A percentile compares a stretch with the other conserved stretches of the same genome.
These are phyloP conservation scores for Aspergillus homomorphus DNA, from an alignment of 495 filamentous ascomycete species.

Conservation along the genomic window DNA sequence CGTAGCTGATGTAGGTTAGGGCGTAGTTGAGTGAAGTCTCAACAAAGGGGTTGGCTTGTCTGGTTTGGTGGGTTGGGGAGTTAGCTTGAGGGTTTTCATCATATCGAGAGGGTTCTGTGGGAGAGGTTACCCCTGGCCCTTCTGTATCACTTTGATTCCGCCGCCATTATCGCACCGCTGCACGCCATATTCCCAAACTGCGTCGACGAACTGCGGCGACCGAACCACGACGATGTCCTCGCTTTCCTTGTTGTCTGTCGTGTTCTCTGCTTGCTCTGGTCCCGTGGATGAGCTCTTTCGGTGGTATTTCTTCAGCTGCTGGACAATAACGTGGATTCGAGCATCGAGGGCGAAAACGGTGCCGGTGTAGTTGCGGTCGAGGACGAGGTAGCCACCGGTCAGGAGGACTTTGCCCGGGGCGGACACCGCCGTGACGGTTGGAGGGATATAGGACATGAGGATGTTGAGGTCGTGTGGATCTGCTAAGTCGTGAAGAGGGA, in stretches of 20 bases:
- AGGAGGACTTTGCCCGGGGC: slow-evolving; percentile 95
- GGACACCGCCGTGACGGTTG: slow-evolving; percentile 62
- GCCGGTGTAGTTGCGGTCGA: slow-evolving; percentile 83
- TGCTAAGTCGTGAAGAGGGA: background rate
- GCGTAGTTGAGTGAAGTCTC: slow-evolving; percentile 86
- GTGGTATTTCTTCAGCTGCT: slow-evolving; percentile 45
- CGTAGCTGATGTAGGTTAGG: slow-evolving; percentile 71
- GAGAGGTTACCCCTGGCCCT: slow-evolving; percentile 67
- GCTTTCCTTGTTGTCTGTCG: slow-evolving; percentile 25
- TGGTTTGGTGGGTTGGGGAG: slow-evolving; percentile 7
- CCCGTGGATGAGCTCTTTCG: slow-evolving; percentile 22
- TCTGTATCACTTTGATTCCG: slow-evolving; percentile 69
- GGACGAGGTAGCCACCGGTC: slow-evolving; percentile 90
- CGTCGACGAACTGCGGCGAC: slow-evolving; percentile 85
- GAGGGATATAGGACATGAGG: slow-evolving; percentile 17
- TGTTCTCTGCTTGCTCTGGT: slow-evolving; percentile 16
- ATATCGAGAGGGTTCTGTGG: background rate
- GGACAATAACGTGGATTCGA: slow-evolving; percentile 81
- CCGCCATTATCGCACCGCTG: slow-evolving; percentile 63
- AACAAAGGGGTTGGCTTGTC: slow-evolving; percentile 73
- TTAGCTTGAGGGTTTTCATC: background rate
- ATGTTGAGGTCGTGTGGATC: background rate
- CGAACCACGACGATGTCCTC: slow-evolving; percentile 69
- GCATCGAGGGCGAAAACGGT: slow-evolving; percentile 94
- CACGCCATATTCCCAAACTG: slow-evolving; percentile 82